Base-by-base conservation (phyloP, 306 rosid genomes). In the Abrus precatorius region DNA sequence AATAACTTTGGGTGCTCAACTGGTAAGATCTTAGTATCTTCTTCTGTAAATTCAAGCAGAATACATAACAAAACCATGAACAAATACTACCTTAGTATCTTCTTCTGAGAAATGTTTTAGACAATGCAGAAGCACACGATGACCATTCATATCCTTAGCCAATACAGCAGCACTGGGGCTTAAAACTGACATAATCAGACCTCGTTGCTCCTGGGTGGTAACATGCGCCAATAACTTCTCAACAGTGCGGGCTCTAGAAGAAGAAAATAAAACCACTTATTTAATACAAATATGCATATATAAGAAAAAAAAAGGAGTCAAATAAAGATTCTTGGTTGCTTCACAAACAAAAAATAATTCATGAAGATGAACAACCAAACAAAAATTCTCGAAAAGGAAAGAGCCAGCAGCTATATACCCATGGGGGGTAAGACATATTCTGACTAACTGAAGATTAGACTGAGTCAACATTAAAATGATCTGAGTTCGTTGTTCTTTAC, bases 91-190 rank as follows among this genome's bases (percentile, higher is more conserved):
- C 93, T 32, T 49, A 7, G 71, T 93, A 32, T 86, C 84, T 30
- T 86, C 82, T 0, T 1, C 66, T 4, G 91, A 30, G 54, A 91
- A 91, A 74, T 82, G 57, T 54, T 69, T 83, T 14, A 93, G 41
- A 82, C 95, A 91, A 61, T 83, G 60, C 69, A 84, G 78, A 48
- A 89, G 69, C 53, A 89, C 92, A 54, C 88, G 89, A 47, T 89
- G 88, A 70, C 92, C 94, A 74, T 83, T 88, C 1, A 13, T 29
- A 74, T 87, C 89, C 57, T 65, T 91, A 10, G 85, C 76, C 78
- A 93, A 81, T 33, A 49, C 66, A 66, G 56, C 82, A 57, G 72
- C 85, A 81, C 82, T 83, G 3, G 88, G 79, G 30, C 30, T 48
- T 9, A 93, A 56, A 70, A 89, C 88, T 7, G 67, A 20, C 82